phyloP scores from a whole-genome alignment of 352 stramenopile genomes.

The Globisporangium middletonii region DNA sequence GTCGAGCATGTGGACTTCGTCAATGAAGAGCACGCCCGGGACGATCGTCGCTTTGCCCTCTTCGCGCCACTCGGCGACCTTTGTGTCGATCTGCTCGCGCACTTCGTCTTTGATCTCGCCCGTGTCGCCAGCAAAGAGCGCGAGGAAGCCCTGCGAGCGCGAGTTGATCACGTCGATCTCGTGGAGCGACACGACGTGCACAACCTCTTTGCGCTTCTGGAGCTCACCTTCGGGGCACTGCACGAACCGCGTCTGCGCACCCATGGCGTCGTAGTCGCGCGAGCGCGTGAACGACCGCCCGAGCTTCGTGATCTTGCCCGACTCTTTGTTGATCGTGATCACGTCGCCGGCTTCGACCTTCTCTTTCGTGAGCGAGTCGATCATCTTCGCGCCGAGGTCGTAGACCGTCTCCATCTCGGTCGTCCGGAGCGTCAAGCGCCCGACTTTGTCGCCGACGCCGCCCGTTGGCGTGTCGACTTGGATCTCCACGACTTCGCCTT shows the following conservation, averaged over 20 bases:
- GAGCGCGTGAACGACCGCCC: constrained; percentile 96
- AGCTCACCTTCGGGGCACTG: constrained; percentile 95
- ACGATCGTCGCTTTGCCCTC: constrained; percentile 98
- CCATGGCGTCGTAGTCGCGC: constrained; percentile 99
- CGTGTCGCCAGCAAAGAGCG: constrained; percentile 98
- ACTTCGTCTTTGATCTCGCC: constrained; percentile 99
- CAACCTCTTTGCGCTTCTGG: constrained; percentile 98
- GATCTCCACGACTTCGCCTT: constrained; percentile 99
- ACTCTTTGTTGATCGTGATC: constrained; percentile 99
- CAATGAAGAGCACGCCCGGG: constrained; percentile 98
- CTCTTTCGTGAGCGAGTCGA: constrained; percentile 98
- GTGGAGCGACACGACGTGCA: constrained; percentile 97
- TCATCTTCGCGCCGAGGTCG: constrained; percentile 99
- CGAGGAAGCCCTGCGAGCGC: constrained; percentile 97
- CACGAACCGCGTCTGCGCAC: constrained; percentile 82
- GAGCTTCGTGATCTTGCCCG: constrained; percentile 97
- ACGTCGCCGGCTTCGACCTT: constrained; percentile 98
- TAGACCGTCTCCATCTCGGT: constrained; percentile 99
- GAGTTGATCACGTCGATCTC: constrained; percentile 99
- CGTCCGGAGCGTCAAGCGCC: constrained; percentile 96
- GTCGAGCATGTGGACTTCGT: constrained; percentile 99
- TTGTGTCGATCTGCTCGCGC: constrained; percentile 98
- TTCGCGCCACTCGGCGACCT: constrained; percentile 95
- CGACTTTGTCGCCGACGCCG: constrained; percentile 74
- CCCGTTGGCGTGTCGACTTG: constrained; percentile 92